Percentiles rank a stretch among this genome's conserved stretches.
Evolutionary conservation across 1,139 yeast species (phyloP).

Genomic region (Kodamaea ohmeri): DNA sequence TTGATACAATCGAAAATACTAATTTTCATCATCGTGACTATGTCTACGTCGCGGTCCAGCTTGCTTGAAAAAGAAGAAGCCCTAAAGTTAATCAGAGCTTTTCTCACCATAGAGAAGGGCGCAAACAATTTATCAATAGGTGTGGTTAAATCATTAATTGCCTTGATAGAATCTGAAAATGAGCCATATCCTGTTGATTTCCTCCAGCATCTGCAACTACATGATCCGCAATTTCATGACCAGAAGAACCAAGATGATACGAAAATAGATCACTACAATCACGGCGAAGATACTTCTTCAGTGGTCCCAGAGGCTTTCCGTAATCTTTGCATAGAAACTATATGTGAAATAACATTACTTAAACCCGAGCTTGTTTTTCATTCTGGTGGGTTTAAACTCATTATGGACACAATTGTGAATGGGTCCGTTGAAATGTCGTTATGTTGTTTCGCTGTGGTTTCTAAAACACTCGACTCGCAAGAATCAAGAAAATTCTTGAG

Average conservation of each 20-base stretch:
- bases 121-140: constrained; percentile 59
- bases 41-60: constrained; percentile 53
- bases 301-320: constrained; percentile 32
- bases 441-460: constrained; percentile 53
- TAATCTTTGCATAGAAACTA: constrained; percentile 59
- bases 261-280: not conserved
- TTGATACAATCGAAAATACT: constrained; percentile 55
- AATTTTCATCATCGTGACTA: constrained; percentile 59
- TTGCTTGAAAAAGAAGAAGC: constrained; percentile 78
- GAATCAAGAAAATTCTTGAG: constrained; percentile 54
- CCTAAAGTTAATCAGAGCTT: constrained; percentile 62
- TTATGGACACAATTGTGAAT: constrained; percentile 59
- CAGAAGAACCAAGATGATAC: constrained; percentile 2
- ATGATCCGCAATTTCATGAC: constrained; percentile 1
- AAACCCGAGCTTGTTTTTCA: constrained; percentile 60
- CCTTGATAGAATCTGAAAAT: constrained; percentile 44
- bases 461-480: constrained; percentile 60
- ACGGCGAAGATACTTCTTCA: constrained; percentile 2
- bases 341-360: constrained; percentile 64
- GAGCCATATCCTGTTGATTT: constrained; percentile 10
- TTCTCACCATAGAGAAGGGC: constrained; percentile 59
- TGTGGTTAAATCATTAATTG: constrained; percentile 66
- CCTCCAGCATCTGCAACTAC: constrained; percentile 8
- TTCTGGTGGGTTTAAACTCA: constrained; percentile 62
- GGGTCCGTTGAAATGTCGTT: constrained; percentile 60